Evolutionary conservation across 768 basidiomycete genomes (phyloP).

Genomic region (Russula dissimulans): DNA sequence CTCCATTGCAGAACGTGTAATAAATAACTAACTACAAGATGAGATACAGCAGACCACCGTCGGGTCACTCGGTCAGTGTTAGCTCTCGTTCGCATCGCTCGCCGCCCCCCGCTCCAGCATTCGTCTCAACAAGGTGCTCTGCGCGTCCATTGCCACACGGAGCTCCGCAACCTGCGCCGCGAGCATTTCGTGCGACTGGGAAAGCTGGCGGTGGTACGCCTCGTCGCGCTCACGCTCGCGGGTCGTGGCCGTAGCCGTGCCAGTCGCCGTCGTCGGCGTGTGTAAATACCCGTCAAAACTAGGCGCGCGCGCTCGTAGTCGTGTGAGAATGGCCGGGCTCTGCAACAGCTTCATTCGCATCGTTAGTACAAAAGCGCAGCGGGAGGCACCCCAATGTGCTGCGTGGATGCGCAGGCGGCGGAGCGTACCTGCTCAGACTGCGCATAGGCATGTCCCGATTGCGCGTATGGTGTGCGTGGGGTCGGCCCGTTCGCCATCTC

Average conservation of each 20-base stretch:
- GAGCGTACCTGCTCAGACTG: background rate
- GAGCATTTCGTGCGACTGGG: constrained; percentile 58
- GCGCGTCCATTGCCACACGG: constrained; percentile 44
- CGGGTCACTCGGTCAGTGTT: background rate
- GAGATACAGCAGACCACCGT: background rate
- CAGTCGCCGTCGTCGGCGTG: background rate
- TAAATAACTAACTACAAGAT: background rate
- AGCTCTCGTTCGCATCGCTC: constrained; percentile 1
- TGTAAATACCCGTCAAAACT: background rate
- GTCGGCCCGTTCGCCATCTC: constrained; percentile 42
- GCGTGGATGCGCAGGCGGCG: too few species aligned
- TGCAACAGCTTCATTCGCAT: background rate
- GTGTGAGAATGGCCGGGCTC: background rate
- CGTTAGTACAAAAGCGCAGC: background rate
- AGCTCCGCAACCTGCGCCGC: constrained; percentile 56
- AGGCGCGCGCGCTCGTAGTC: background rate
- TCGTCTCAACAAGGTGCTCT: constrained; percentile 41
- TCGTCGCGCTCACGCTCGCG: constrained; percentile 33
- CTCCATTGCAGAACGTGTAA: too few species aligned
- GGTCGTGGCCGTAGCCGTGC: background rate
- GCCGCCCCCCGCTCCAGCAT: constrained; percentile 19
- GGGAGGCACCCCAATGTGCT: too few species aligned
- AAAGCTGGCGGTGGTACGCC: constrained; percentile 45
- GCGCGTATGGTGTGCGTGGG: background rate
- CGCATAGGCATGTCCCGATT: background rate